phyloP scores from a whole-genome alignment of 2,329 filamentous ascomycete genomes.

The Apiospora kogelbergensis region DNA sequence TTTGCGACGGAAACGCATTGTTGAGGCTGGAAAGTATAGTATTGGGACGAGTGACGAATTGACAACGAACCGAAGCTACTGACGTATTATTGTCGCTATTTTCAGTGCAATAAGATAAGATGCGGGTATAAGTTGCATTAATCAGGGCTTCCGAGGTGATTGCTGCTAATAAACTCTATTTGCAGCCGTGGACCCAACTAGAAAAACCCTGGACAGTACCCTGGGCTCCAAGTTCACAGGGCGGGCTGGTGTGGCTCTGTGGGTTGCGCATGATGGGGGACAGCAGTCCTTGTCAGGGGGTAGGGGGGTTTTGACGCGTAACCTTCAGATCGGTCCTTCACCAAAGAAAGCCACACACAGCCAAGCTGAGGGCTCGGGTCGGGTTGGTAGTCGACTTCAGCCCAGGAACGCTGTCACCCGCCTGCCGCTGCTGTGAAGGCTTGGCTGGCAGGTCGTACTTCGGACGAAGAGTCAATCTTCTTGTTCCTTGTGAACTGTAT shows the following conservation, averaged over 20 bases:
- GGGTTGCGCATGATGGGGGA: neutral
- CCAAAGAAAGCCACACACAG: neutral
- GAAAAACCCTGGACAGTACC: conserved; percentile 4
- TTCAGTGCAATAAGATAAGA: neutral
- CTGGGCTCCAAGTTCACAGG: neutral
- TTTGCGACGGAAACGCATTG: neutral
- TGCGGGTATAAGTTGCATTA: neutral
- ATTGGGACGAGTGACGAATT: neutral
- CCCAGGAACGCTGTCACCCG: neutral
- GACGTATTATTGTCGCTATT: neutral
- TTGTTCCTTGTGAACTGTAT: no score
- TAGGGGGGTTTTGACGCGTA: neutral
- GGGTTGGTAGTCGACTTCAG: neutral
- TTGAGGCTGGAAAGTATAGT: neutral
- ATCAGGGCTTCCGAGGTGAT: conserved; percentile 2
- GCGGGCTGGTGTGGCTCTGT: neutral
- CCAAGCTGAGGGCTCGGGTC: neutral
- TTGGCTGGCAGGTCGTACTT: neutral
- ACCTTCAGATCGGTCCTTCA: neutral
- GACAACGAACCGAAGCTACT: neutral
- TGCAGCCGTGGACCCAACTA: neutral
- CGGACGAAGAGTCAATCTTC: neutral
- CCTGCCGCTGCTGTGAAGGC: neutral
- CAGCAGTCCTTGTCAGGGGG: neutral
- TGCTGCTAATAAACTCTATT: conserved; percentile 6